Evolutionary conservation across 2,329 filamentous ascomycete genomes (phyloP), one percentile per base, ranked within the genome.

Genomic region (Aspergillus viridinutans): DNA sequence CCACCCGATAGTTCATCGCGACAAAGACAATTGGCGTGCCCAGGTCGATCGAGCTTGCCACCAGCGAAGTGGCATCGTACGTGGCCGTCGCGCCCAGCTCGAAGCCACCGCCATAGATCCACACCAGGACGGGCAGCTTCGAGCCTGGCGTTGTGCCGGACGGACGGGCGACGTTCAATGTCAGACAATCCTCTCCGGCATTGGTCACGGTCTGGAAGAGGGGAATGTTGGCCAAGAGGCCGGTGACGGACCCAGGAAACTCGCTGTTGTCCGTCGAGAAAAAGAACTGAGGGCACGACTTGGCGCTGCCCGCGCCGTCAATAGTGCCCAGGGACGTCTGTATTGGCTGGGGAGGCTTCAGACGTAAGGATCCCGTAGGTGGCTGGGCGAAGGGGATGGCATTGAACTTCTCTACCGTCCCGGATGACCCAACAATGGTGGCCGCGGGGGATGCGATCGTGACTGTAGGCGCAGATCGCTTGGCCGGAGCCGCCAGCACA

Each of bases 361-460:
- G 81, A 17, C 90, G 85, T 25, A 90, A 76, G 3, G 78, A 70
- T 0, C 87, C 88, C 0, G 83, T 79, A 0, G 90, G 90, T 1
- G 88, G 81, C 59, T 90, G 78, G 2, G 89, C 89, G 67, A 86
- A 94, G 3, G 89, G 90, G 55, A 94, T 90, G 23, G 86, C 89
- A 55, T 82, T 85, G 76, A 90, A 92, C 26, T 79, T 83, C 56
- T 93, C 89, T 21, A 90, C 80, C 26, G 4, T 74, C 72, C 2
- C 69, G 50, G 2, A 50, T 65, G 2, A 71, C 67, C 69, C 72
- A 20, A 71, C 69, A 35, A 89, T 74, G 4, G 81, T 87, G 40
- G 83, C 85, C 47, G 63, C 20, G 7, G 72, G 71, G 3, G 81
- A 78, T 1, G 80, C 72, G 38, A 85, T 80, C 17, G 78, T 73